phyloP scores from a whole-genome alignment of 2,329 filamentous ascomycete species.

The Escovopsis sp. region DNA sequence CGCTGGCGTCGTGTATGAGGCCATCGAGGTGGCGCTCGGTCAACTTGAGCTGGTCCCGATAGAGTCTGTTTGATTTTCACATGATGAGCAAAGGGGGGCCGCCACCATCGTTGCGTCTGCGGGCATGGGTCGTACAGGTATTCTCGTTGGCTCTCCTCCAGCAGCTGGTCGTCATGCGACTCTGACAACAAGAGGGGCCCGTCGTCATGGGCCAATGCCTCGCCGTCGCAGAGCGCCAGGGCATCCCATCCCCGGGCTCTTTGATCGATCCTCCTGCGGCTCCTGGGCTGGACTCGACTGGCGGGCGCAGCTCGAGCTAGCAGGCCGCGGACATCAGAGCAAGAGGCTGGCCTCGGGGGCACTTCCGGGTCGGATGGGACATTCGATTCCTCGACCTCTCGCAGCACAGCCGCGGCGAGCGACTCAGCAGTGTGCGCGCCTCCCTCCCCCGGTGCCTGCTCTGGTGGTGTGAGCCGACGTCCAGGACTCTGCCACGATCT shows the following conservation, averaged over 20 bases:
- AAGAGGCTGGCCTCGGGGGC: conserved; percentile 53
- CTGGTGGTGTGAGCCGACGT: conserved; percentile 13
- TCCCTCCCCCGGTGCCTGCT: conserved; percentile 40
- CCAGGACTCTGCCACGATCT: conserved; percentile 3
- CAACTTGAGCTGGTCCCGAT: conserved; percentile 65
- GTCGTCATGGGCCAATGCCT: conserved; percentile 12
- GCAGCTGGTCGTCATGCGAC: conserved; percentile 47
- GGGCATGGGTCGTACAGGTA: conserved; percentile 47
- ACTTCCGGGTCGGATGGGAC: conserved; percentile 53
- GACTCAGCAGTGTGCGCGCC: conserved; percentile 36
- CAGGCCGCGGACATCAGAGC: conserved; percentile 59
- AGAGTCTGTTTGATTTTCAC: conserved; percentile 37
- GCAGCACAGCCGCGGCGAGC: conserved; percentile 42
- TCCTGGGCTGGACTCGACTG: conserved; percentile 31
- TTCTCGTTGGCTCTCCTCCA: conserved; percentile 71
- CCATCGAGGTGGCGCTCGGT: conserved; percentile 71
- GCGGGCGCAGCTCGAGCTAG: conserved; percentile 37
- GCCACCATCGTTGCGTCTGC: no score
- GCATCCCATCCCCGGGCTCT: conserved; percentile 35
- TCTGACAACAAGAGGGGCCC: conserved; percentile 10
- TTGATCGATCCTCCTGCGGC: conserved; percentile 22
- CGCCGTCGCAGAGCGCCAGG: conserved; percentile 21
- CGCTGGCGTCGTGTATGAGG: conserved; percentile 62
- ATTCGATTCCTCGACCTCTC: conserved; percentile 39
- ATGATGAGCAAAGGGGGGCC: no score